phyloP scores from a whole-genome alignment of 1,284 basidiomycete species.

The Puccinia triticina region DNA sequence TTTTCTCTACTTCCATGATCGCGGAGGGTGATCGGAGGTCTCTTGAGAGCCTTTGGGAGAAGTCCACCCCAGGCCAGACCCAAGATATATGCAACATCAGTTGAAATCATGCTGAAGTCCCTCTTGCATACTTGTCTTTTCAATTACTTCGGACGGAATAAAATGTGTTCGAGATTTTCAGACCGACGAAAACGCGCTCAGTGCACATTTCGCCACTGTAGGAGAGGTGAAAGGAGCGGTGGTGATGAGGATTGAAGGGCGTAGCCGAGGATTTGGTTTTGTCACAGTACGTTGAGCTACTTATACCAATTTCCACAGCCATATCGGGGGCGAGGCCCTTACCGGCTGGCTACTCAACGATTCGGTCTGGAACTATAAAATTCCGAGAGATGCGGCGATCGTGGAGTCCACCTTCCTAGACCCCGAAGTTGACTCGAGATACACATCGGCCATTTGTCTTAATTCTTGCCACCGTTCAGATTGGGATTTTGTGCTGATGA shows the following conservation, averaged over 20 bases:
- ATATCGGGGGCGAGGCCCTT: neutral
- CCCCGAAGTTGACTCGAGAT: neutral
- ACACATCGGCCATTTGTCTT: neutral
- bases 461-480: neutral
- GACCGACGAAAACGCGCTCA: constrained; percentile 38
- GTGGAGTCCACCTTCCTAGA: neutral
- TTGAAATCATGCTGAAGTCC: neutral
- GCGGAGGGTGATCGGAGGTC: neutral
- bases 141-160: neutral
- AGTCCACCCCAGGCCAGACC: neutral
- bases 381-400: too few species aligned
- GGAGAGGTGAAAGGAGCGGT: constrained; percentile 40
- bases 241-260: constrained; percentile 42
- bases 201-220: constrained; percentile 34
- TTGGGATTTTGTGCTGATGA: neutral
- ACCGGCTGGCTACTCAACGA: neutral
- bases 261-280: constrained; percentile 48
- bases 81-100: too few species aligned
- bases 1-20: neutral
- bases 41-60: neutral
- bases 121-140: neutral
- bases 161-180: neutral
- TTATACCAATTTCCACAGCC: neutral
- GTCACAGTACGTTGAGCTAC: constrained; percentile 19
- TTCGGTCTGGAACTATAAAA: neutral